Evolutionary conservation across 768 basidiomycete genomes (phyloP).

Genomic region (Russula ochroleuca): DNA sequence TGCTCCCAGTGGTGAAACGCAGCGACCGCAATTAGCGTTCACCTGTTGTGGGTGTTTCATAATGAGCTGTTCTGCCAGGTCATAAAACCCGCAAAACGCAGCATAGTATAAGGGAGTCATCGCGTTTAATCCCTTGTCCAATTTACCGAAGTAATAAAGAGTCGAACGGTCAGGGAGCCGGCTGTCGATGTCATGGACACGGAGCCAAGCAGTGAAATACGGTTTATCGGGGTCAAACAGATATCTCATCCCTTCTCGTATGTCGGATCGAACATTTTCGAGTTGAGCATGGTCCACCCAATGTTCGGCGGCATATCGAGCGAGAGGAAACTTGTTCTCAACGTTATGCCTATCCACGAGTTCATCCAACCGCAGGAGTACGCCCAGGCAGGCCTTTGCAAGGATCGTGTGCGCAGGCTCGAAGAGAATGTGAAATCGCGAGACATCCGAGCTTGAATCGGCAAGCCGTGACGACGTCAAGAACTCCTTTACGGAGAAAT

Average conservation of each 20-base stretch:
- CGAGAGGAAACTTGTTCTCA: neutral
- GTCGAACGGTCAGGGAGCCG: too few species aligned
- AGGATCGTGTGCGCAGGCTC: slow-evolving; percentile 3
- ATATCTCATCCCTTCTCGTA: neutral
- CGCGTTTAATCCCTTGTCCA: too few species aligned
- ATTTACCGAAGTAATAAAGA: neutral
- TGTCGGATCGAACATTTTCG: neutral
- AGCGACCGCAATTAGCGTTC: neutral
- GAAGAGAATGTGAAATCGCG: neutral
- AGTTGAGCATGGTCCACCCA: neutral
- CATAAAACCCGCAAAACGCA: neutral
- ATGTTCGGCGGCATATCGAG: neutral
- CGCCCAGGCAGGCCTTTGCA: neutral
- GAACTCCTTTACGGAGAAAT: slow-evolving; percentile 8
- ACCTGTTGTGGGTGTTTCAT: neutral
- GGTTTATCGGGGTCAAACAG: neutral
- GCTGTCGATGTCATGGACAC: neutral
- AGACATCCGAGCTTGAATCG: neutral
- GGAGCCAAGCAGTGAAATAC: neutral
- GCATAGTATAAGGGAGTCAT: neutral
- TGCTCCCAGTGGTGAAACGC: neutral
- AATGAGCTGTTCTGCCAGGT: neutral
- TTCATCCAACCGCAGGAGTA: neutral
- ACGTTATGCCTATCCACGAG: neutral
- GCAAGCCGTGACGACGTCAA: neutral